Base-by-base conservation (phyloP, 1,284 basidiomycete genomes). In the Psilocybe mexicana region DNA sequence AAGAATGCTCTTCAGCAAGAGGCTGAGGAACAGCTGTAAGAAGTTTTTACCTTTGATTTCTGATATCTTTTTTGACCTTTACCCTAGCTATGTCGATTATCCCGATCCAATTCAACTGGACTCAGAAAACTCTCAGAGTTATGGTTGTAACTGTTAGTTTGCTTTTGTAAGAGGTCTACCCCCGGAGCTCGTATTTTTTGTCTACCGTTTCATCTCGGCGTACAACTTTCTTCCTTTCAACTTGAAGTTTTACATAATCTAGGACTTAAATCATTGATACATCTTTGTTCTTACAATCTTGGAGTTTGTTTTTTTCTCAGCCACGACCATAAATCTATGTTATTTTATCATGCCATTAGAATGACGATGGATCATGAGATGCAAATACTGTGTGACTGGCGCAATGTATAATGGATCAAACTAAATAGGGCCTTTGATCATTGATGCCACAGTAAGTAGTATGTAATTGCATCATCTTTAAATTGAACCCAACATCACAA, bases 71-170 rank as follows among this genome's bases (percentile, higher is more conserved):
- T 38, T 67, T 69, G 59, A 47, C 45, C 51, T 54, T 52, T 18
- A 18, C 54, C 45, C 11, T 72, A 97, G 94, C 72, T 96, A 96
- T 75, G 92, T 95, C 67, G 97, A 99, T 81, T 99, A 98, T 76
- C 96, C 96, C 43, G 97, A 99, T 74, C 96, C 97, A 12, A 99
- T 99, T 76, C 90, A 94, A 74, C 94, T 99, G 74, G 94, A 98
- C 75, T 87, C 91, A 60, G 94, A 97, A 74, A 91, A 83, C 72
- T 88, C 91, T 61, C 95, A 96, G 82, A 92, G 82, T 75, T 93
- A 93, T 70, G 93, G 92, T 54, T 97, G 96, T 84, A 94, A 87
- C 73, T 98, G 95, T 78, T 97, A 70, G 85, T 62, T 11, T 50
- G 14, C 12, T 18, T 42, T 43, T 7, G 26, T 10, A 10, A 14